These are phyloP conservation scores for Chiua virens DNA, from an alignment of 768 basidiomycete genomes.

Conservation along the genomic window DNA sequence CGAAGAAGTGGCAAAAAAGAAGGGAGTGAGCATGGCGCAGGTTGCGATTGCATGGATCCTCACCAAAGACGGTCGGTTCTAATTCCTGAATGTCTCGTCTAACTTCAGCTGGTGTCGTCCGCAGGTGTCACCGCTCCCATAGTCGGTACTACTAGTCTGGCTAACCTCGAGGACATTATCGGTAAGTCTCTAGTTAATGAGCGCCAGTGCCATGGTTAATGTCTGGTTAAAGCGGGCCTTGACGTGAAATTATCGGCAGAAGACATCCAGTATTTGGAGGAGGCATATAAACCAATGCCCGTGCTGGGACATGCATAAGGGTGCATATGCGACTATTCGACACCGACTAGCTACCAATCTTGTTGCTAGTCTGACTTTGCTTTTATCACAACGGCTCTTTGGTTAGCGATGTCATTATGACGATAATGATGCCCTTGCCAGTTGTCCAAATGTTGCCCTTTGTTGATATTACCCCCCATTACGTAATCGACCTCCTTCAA, in stretches of 20 bases:
- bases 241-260: slow-evolving; percentile 47
- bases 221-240: slow-evolving; percentile 27
- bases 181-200: slow-evolving; percentile 21
- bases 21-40: slow-evolving; percentile 42
- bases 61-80: slow-evolving; percentile 28
- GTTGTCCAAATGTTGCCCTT: neutral
- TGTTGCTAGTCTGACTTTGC: too few species aligned
- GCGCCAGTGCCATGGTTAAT: slow-evolving; percentile 2
- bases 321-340: too few species aligned
- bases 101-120: neutral
- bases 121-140: slow-evolving; percentile 43
- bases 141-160: slow-evolving; percentile 42
- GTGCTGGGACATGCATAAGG: slow-evolving; percentile 39
- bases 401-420: too few species aligned
- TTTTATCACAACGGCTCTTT: too few species aligned
- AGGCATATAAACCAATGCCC: slow-evolving; percentile 42
- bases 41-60: slow-evolving; percentile 43
- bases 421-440: too few species aligned
- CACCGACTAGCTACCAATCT: too few species aligned
- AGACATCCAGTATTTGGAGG: slow-evolving; percentile 47
- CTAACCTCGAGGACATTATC: slow-evolving; percentile 42
- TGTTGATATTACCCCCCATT: neutral
- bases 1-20: slow-evolving; percentile 39
- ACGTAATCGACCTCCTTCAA: too few species aligned
- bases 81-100: neutral